Percentiles rank a stretch among this genome's conserved stretches.
These are phyloP conservation scores for Mycena haematopus DNA, from an alignment of 768 basidiomycete genomes.

Conservation along the genomic window DNA sequence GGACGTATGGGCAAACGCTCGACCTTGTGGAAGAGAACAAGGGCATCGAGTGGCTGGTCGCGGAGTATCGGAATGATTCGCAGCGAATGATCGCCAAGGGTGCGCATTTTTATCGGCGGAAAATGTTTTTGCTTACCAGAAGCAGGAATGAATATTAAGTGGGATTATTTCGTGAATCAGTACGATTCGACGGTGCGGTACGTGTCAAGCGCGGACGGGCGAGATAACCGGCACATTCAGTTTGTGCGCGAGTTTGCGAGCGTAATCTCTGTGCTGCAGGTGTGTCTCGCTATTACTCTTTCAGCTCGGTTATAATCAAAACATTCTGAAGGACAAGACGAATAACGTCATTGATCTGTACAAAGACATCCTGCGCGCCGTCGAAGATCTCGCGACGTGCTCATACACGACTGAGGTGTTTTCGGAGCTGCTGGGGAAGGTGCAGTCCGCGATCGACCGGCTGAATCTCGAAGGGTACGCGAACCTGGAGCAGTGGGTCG, in stretches of 20 bases:
- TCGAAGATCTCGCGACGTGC: constrained; percentile 90
- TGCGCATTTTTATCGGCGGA: constrained; percentile 40
- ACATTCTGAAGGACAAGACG: constrained; percentile 77
- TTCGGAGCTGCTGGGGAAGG: constrained; percentile 71
- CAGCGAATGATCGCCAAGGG: constrained; percentile 94
- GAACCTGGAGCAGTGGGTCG: constrained; percentile 92
- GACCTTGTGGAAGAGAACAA: constrained; percentile 90
- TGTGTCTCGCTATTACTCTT: constrained; percentile 33
- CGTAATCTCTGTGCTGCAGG: constrained; percentile 90
- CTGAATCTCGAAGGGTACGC: constrained; percentile 96
- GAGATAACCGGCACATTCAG: constrained; percentile 88
- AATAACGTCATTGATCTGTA: constrained; percentile 92
- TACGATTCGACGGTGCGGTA: constrained; percentile 81
- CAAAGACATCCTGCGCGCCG: constrained; percentile 80
- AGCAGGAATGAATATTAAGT: constrained; percentile 91
- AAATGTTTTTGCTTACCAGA: constrained; percentile 1
- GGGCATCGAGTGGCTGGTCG: constrained; percentile 93
- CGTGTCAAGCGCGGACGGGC: constrained; percentile 72
- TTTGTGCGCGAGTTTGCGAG: constrained; percentile 97
- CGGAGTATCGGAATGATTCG: constrained; percentile 91
- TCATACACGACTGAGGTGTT: constrained; percentile 87
- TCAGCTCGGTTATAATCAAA: neutral
- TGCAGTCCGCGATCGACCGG: constrained; percentile 93
- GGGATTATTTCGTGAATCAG: constrained; percentile 97
- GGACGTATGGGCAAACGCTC: constrained; percentile 95